Evolutionary conservation across 1,139 yeast species (phyloP).

Genomic region (Magnusiomyces ingens): DNA sequence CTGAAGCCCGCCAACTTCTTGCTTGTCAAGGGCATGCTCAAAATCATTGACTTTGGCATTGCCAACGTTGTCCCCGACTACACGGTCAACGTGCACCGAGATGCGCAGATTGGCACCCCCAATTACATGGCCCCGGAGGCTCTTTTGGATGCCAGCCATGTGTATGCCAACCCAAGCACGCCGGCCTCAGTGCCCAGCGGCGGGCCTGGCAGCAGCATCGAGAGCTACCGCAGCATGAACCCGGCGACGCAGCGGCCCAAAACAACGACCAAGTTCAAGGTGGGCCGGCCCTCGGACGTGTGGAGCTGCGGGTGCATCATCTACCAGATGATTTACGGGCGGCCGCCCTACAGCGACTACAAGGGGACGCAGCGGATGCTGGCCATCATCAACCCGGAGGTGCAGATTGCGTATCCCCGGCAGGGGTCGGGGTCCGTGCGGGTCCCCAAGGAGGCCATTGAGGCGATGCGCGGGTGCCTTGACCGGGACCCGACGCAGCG

Average conservation of each 20-base stretch:
- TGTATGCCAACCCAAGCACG: slow-evolving; percentile 20
- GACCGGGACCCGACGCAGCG: slow-evolving; percentile 65
- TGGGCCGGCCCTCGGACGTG: slow-evolving; percentile 91
- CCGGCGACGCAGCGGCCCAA: slow-evolving; percentile 22
- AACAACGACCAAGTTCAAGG: slow-evolving; percentile 46
- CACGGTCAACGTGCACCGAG: slow-evolving; percentile 84
- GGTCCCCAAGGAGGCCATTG: slow-evolving; percentile 66
- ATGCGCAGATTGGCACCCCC: slow-evolving; percentile 91
- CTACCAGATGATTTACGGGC: slow-evolving; percentile 92
- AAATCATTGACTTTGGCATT: slow-evolving; percentile 92
- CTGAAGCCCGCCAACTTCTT: slow-evolving; percentile 93
- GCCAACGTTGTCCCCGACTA: slow-evolving; percentile 93
- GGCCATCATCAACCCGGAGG: slow-evolving; percentile 83
- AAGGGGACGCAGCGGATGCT: slow-evolving; percentile 72
- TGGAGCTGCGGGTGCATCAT: slow-evolving; percentile 98
- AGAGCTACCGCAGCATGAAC: slow-evolving; percentile 13
- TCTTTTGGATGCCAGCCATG: slow-evolving; percentile 51
- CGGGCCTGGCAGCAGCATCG: slow-evolving; percentile 6
- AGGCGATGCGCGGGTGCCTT: slow-evolving; percentile 67
- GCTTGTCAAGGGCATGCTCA: slow-evolving; percentile 75
- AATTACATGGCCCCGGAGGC: slow-evolving; percentile 99
- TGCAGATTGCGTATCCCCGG: slow-evolving; percentile 64
- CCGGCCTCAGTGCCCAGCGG: neutral
- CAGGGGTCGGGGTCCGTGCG: slow-evolving; percentile 54
- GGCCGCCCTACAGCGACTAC: slow-evolving; percentile 81